A percentile compares a stretch with the other conserved stretches of the same genome.
These are phyloP conservation scores for Aphanocladium album DNA, from an alignment of 2,329 filamentous ascomycete species.

Conservation along the genomic window DNA sequence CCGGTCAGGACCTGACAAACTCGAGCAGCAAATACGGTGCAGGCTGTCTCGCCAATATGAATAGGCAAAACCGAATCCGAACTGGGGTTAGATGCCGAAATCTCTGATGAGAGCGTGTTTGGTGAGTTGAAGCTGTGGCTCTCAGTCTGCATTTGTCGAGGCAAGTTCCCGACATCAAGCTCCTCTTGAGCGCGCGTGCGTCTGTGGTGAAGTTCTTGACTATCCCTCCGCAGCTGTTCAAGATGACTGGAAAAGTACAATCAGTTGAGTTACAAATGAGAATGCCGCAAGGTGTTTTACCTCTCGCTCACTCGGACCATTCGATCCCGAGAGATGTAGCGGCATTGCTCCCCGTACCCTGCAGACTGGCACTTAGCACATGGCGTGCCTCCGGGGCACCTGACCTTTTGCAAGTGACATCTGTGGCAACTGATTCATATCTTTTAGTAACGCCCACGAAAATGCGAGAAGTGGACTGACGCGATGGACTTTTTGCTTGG, in stretches of 20 bases:
- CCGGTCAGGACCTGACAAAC: background rate
- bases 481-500: background rate
- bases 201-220: background rate
- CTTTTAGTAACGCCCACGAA: background rate
- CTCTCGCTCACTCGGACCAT: background rate
- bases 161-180: no score
- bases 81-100: background rate
- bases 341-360: background rate
- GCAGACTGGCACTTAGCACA: background rate
- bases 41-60: background rate
- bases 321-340: background rate
- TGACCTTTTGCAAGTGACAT: background rate
- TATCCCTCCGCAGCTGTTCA: background rate
- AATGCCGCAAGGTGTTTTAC: background rate
- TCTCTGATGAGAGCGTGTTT: background rate
- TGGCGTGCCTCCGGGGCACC: background rate
- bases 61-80: background rate
- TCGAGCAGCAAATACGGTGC: background rate
- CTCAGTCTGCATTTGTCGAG: no score
- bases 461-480: background rate
- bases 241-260: background rate
- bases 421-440: background rate
- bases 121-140: background rate
- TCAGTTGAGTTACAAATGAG: background rate
- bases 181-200: background rate